Percentiles rank a stretch among this genome's conserved stretches.
phyloP scores from a whole-genome alignment of 441 rosid species.

The Dalechampia spathulata region DNA sequence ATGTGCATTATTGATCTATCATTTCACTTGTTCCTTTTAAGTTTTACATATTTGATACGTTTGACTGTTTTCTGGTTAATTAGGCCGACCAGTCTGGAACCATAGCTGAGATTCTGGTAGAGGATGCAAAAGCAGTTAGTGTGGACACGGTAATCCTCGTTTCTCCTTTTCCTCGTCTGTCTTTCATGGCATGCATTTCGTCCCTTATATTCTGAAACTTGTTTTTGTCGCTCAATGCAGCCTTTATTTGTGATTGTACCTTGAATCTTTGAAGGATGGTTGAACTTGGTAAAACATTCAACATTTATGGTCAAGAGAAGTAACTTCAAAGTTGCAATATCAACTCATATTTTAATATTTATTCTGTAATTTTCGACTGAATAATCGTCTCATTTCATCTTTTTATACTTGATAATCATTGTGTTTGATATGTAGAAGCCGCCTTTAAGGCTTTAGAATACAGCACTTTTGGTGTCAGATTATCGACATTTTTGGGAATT shows the following conservation, averaged over 20 bases:
- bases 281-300: background rate
- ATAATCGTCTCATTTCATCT: conserved; percentile 7
- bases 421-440: conserved; percentile 1
- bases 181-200: background rate
- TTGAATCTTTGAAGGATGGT: conserved; percentile 23
- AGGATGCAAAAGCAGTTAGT: conserved; percentile 86
- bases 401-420: background rate
- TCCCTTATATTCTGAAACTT: background rate
- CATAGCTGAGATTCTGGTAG: conserved; percentile 55
- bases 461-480: background rate
- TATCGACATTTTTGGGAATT: background rate
- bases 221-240: conserved; percentile 37
- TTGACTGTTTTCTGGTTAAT: conserved; percentile 10
- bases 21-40: background rate
- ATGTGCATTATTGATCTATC: conserved; percentile 12
- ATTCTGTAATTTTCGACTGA: conserved; percentile 13
- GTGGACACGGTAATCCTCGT: conserved; percentile 51
- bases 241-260: conserved; percentile 65
- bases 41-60: background rate
- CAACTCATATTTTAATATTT: background rate
- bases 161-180: background rate
- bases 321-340: background rate
- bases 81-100: conserved; percentile 97
- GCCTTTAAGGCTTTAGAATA: background rate
- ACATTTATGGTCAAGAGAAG: background rate